Conservation (phyloP, 2,329 filamentous ascomycete genomes). For the Nakataea oryzae region DNA sequence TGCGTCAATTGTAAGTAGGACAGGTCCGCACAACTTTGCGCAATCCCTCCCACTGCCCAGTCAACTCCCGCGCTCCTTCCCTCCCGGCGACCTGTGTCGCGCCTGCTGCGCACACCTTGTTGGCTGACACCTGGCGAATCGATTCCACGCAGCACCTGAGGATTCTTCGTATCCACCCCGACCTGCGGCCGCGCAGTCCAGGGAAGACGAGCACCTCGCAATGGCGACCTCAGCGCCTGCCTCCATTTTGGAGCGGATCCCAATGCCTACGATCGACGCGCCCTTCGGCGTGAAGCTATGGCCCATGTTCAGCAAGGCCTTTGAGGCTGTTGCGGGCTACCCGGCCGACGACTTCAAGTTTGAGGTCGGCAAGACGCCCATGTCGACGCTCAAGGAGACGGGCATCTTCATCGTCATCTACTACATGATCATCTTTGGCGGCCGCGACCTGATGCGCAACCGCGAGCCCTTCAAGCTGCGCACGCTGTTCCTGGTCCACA, state of each 20-base stretch:
- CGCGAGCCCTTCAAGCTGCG: constrained; percentile 79
- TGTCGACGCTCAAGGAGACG: constrained; percentile 83
- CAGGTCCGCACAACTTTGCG: background rate
- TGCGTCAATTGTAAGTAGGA: background rate
- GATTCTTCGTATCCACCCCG: background rate
- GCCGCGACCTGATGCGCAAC: constrained; percentile 84
- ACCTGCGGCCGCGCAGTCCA: background rate
- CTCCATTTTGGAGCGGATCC: constrained; percentile 24
- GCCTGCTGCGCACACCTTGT: background rate
- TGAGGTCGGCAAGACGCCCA: constrained; percentile 67
- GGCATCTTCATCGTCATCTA: constrained; percentile 74
- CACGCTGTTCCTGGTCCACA: constrained; percentile 87
- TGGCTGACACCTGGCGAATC: background rate
- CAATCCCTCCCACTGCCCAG: background rate
- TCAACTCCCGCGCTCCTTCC: too few relatives aligned
- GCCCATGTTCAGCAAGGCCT: constrained; percentile 89
- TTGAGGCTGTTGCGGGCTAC: constrained; percentile 67
- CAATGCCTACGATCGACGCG: constrained; percentile 74
- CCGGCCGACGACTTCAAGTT: constrained; percentile 81
- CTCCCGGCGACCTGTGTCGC: too few relatives aligned
- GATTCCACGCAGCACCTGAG: background rate
- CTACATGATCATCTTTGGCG: constrained; percentile 89
- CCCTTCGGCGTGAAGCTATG: constrained; percentile 88
- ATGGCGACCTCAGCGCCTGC: constrained; percentile 7
- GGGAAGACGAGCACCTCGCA: background rate